Base-by-base conservation (phyloP, 805 yeast genomes). In the Candida xiaguanensis region DNA sequence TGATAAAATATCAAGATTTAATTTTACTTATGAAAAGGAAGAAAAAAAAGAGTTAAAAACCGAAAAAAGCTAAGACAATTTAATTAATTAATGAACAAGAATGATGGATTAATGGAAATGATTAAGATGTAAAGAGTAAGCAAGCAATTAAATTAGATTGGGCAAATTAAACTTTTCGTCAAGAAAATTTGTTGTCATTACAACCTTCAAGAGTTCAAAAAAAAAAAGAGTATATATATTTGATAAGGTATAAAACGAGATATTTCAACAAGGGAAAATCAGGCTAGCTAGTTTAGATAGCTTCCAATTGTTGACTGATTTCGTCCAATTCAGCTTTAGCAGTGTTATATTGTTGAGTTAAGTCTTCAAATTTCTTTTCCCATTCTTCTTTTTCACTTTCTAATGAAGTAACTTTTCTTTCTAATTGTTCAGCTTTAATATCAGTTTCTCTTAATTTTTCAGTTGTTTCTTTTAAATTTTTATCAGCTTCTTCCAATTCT, bases 241-340 rank as follows among this genome's bases (percentile, higher is more conserved):
- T n/a, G 12, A 29, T 8, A 29, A 16, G 31, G 9, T 8, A 16
- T 14, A 16, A 8, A 16, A 15, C 12, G 8, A n/a, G n/a, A n/a
- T n/a, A n/a, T n/a, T n/a, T n/a, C n/a, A n/a, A n/a, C n/a, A n/a
- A n/a, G n/a, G n/a, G n/a, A n/a, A n/a, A n/a, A n/a, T n/a, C n/a
- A n/a, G n/a, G n/a, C n/a, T n/a, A 20, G 24, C 24, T 20, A 5
- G 23, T 12, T 38, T 23, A 27, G 59, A 77, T 67, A 52, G 79
- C 79, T 70, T 93, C 98, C 68, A 93, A 83, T 73, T 95, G 96
- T 63, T 89, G 88, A 65, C 89, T 83, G 72, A 93, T 90, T 72
- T 90, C 96, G 56, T 93, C 98, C 72, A 93, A 78, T 71, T 93
- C 99, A 52, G 85, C 79, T 77, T 87, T 85, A 49, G 96, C 91